A percentile compares a stretch with the other conserved stretches of the same genome.
phyloP scores from a whole-genome alignment of 75 land plant genomes.

The Sequoiadendron giganteum region DNA sequence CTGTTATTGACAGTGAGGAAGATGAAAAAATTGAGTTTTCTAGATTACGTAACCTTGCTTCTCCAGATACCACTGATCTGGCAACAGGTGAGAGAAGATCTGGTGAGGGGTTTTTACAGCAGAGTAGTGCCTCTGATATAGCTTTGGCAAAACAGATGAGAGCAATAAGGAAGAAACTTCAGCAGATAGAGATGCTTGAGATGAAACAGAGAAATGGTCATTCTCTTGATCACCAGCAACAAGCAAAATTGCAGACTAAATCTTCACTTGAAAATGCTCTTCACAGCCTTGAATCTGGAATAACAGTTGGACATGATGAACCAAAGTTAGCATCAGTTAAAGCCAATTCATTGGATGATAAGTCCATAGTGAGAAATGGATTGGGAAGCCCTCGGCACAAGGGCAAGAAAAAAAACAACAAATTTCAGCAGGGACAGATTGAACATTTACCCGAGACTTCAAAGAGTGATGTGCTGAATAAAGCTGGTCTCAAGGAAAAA shows the following conservation, averaged over 20 bases:
- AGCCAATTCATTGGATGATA: constrained; percentile 6
- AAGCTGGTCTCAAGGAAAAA: not conserved
- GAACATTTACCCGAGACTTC: not conserved
- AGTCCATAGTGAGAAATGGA: constrained; percentile 29
- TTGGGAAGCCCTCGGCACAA: constrained; percentile 25
- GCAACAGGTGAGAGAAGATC: constrained; percentile 16
- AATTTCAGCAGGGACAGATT: not conserved
- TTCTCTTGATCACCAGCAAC: constrained; percentile 86
- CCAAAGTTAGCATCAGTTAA: constrained; percentile 12
- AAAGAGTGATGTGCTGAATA: not conserved
- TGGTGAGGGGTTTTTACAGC: constrained; percentile 57
- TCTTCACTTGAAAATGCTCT: constrained; percentile 49
- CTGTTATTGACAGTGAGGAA: constrained; percentile 79
- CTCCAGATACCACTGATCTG: constrained; percentile 15
- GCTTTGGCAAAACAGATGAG: constrained; percentile 68
- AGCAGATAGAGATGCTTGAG: constrained; percentile 97
- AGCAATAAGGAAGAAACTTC: constrained; percentile 86
- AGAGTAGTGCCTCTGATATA: constrained; percentile 40
- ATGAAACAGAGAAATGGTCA: constrained; percentile 61
- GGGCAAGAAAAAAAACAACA: constrained; percentile 33
- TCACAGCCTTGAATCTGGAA: constrained; percentile 62
- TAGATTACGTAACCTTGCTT: constrained; percentile 29
- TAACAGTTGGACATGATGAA: constrained; percentile 4
- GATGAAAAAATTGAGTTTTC: constrained; percentile 53
- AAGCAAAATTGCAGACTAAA: constrained; percentile 73